Evolutionary conservation across 768 basidiomycete genomes (phyloP).

Genomic region (Rhodotorula taiwanensis): DNA sequence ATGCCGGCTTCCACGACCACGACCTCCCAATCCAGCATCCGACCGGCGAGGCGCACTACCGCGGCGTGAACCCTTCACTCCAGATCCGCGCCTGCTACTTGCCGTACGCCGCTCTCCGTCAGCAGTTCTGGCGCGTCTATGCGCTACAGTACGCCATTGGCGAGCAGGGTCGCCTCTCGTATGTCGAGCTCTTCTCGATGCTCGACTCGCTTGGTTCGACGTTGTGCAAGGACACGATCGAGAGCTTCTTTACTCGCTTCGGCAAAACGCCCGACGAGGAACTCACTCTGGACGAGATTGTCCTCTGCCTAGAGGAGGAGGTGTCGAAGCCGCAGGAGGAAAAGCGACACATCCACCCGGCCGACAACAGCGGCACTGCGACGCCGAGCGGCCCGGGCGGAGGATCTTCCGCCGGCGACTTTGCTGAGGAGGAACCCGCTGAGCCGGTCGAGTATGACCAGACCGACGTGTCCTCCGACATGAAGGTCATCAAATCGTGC

Average conservation of each 20-base stretch:
- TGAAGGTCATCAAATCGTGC: slow-evolving; percentile 25
- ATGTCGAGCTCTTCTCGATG: slow-evolving; percentile 85
- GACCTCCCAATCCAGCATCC: slow-evolving; percentile 48
- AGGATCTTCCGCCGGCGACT: slow-evolving; percentile 27
- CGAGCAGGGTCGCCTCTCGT: slow-evolving; percentile 65
- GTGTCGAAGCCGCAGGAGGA: slow-evolving; percentile 66
- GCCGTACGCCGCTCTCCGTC: slow-evolving; percentile 60
- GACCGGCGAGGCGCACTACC: slow-evolving; percentile 54
- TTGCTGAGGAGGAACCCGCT: background rate
- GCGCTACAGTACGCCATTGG: slow-evolving; percentile 84
- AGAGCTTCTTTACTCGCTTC: slow-evolving; percentile 69
- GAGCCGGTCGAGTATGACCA: slow-evolving; percentile 9
- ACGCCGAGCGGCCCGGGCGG: background rate
- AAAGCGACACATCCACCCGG: slow-evolving; percentile 55
- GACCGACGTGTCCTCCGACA: slow-evolving; percentile 17
- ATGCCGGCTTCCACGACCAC: slow-evolving; percentile 64
- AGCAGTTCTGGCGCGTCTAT: slow-evolving; percentile 54
- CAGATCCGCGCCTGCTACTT: slow-evolving; percentile 86
- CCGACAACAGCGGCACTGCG: slow-evolving; percentile 21
- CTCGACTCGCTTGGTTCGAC: slow-evolving; percentile 95
- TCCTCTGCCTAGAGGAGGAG: slow-evolving; percentile 79
- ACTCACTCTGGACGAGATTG: slow-evolving; percentile 67
- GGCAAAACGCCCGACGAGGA: slow-evolving; percentile 65
- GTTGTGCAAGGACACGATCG: slow-evolving; percentile 66
- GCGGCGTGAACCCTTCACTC: slow-evolving; percentile 63